Evolutionary conservation across 2,329 filamentous ascomycete species (phyloP), one percentile per base, ranked within the genome.

Genomic region (Colletotrichum magnum): DNA sequence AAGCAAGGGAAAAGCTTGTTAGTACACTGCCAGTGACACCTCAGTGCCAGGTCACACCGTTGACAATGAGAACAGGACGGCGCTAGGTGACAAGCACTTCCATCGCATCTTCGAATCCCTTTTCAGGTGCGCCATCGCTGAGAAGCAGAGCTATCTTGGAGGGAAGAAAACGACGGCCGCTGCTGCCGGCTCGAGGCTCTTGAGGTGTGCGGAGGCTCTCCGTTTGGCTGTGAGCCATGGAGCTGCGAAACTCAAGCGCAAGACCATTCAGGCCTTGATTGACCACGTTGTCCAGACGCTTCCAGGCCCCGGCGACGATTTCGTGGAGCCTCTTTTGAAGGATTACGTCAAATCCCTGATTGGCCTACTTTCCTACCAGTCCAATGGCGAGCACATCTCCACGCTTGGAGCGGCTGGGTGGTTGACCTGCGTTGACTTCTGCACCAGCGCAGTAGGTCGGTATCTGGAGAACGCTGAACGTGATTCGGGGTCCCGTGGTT

Each of bases 271-370:
- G 73, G 89, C 92, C 6, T 83, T 98, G 16, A 85, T 97, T 72
- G 90, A 94, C 72, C 94, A 97, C 79, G 92, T 98, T 70, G 91
- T 89, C 3, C 90, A 97, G 72, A 89, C 90, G 18, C 84, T 97
- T 4, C 88, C 90, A 2, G 87, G 84, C 0, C 80, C 81, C 4
- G 86, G 84, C 4, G 87, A 90, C 62, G 86, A 84, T 2, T 88
- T 92, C 62, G 90, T 94, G 72, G 86, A 90, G 66, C 91, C 92
- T 13, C 84, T 99, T 5, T 82, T 90, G 26, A 86, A 90, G 57
- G 90, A 96, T 75, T 97, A 98, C 77, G 86, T 93, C 73, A 97
- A 93, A 81, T 88, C 90, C 21, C 82, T 99, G 72, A 84, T 88
- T 5, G 85, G 88, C 32, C 80, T 98, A 3, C 86, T 98, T 18